Conservation (phyloP, 2,329 filamentous ascomycete genomes). For the Neoscytalidium dimidiatum region DNA sequence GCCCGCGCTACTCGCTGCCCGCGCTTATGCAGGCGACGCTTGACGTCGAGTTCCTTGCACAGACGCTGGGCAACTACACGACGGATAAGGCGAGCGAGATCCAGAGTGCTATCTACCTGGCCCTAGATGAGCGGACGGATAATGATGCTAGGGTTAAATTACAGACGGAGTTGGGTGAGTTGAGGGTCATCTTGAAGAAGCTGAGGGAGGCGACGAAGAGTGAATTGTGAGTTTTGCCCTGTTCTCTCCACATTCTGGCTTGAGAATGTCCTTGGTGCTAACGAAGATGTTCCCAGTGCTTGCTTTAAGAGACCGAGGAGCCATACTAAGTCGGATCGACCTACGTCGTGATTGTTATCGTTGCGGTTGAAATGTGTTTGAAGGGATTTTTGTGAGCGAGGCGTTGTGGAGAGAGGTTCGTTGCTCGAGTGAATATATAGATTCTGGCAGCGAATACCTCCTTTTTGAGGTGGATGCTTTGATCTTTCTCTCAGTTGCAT, state of each 20-base stretch:
- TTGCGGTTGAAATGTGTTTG: neutral
- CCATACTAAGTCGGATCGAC: constrained; percentile 17
- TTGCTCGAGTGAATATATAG: neutral
- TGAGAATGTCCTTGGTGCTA: neutral
- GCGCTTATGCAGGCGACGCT: constrained; percentile 95
- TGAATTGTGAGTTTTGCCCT: constrained; percentile 31
- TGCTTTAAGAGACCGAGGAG: constrained; percentile 17
- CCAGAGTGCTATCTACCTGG: constrained; percentile 89
- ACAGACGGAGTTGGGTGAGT: constrained; percentile 85
- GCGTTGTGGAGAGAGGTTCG: neutral
- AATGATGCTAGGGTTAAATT: constrained; percentile 78
- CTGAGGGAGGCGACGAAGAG: constrained; percentile 39
- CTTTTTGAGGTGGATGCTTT: neutral
- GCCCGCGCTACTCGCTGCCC: constrained; percentile 68
- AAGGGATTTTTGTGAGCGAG: neutral
- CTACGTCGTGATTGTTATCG: neutral
- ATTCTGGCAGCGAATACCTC: constrained; percentile 12
- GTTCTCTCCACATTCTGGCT: neutral
- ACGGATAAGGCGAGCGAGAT: constrained; percentile 78
- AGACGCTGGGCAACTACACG: constrained; percentile 88
- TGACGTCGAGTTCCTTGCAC: constrained; percentile 94
- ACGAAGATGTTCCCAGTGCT: constrained; percentile 2
- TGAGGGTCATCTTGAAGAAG: constrained; percentile 82
- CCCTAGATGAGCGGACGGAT: constrained; percentile 85
- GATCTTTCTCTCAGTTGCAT: neutral